phyloP scores from a whole-genome alignment of 129 eudicot species.

The Tanacetum coccineum region DNA sequence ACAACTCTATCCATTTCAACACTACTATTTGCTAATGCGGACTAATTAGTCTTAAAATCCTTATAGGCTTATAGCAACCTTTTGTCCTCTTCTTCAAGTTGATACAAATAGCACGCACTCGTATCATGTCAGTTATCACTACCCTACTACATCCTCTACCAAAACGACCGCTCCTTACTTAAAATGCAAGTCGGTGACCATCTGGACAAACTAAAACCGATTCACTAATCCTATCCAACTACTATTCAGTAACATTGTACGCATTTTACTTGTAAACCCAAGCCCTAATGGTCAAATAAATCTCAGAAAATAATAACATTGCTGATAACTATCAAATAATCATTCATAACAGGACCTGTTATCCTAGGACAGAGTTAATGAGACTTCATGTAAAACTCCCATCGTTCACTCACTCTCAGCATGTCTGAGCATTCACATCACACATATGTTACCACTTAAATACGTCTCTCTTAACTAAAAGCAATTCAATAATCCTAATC shows the following conservation, averaged over 20 bases:
- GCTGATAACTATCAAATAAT: too few relatives aligned
- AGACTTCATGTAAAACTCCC: neutral
- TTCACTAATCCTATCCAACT: neutral
- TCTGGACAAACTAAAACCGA: constrained; percentile 2
- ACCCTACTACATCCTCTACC: neutral
- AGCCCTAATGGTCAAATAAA: neutral
- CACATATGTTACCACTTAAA: neutral
- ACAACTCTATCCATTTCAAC: constrained; percentile 5
- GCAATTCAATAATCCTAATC: neutral
- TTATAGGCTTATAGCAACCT: too few relatives aligned
- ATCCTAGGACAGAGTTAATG: constrained; percentile 8
- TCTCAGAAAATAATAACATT: neutral
- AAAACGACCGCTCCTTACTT: neutral
- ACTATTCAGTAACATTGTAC: too few relatives aligned
- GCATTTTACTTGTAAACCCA: neutral
- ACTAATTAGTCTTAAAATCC: neutral
- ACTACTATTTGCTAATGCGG: constrained; percentile 5
- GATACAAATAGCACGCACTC: constrained; percentile 9
- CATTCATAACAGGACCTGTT: neutral
- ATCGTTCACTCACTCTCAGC: neutral
- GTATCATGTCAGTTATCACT: constrained; percentile 18
- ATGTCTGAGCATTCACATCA: constrained; percentile 6
- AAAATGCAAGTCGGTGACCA: too few relatives aligned
- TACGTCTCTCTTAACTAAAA: too few relatives aligned
- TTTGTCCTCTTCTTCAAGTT: neutral